A percentile compares a stretch with the other conserved stretches of the same genome.
phyloP scores from a whole-genome alignment of 805 yeast species.

The Ogataea allantospora region DNA sequence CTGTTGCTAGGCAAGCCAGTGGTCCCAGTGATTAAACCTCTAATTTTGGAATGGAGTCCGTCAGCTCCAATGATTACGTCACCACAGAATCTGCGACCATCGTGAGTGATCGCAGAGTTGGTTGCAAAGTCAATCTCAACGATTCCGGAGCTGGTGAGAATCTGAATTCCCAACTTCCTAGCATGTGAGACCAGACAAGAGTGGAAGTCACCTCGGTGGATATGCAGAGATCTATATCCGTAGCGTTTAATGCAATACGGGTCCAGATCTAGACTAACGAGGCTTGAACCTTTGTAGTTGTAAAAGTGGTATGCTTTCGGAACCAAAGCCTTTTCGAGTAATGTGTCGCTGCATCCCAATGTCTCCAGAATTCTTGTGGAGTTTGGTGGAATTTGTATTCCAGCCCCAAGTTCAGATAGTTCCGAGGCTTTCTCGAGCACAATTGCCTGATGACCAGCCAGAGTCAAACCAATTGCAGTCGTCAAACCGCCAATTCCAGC shows the following conservation, averaged over 20 bases:
- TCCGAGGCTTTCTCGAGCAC: constrained; percentile 29
- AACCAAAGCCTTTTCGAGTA: constrained; percentile 11
- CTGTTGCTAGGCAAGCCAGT: constrained; percentile 9
- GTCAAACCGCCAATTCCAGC: constrained; percentile 35
- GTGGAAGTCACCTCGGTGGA: constrained; percentile 20
- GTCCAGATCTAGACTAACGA: constrained; percentile 11
- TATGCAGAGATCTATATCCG: constrained; percentile 16
- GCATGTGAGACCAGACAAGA: constrained; percentile 12
- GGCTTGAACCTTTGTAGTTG: constrained; percentile 15
- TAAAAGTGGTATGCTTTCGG: constrained; percentile 14
- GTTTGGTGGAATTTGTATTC: constrained; percentile 23
- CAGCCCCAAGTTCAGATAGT: constrained; percentile 21
- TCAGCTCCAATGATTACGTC: constrained; percentile 21
- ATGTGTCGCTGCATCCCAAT: constrained; percentile 12
- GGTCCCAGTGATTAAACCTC: constrained; percentile 9
- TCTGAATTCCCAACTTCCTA: constrained; percentile 8
- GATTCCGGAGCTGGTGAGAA: constrained; percentile 13
- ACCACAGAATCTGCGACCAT: constrained; percentile 11
- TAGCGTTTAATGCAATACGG: constrained; percentile 16
- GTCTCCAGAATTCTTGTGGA: constrained; percentile 16
- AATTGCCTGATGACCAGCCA: constrained; percentile 28
- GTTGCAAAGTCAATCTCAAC: constrained; percentile 7
- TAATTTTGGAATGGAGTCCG: constrained; percentile 16
- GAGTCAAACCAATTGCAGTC: constrained; percentile 26
- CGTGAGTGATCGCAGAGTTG: constrained; percentile 12